Percentiles rank a stretch among this genome's conserved stretches.
These are phyloP conservation scores for Phytophthora rubi DNA, from an alignment of 352 stramenopile species.

Conservation along the genomic window DNA sequence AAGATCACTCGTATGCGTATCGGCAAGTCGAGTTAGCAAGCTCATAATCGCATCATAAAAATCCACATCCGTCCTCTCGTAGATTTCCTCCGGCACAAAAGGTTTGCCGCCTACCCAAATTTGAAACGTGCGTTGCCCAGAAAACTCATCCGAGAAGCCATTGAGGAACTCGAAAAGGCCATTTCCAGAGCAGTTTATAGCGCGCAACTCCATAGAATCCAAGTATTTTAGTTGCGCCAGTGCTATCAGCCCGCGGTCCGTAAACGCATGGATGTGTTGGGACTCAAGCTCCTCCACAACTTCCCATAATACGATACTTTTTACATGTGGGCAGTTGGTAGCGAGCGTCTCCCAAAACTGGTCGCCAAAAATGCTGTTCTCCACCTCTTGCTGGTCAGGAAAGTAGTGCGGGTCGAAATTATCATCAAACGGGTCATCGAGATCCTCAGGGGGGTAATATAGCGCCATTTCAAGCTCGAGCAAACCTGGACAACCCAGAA, in stretches of 20 bases:
- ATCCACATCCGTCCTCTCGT: conserved; percentile 9
- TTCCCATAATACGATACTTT: conserved; percentile 35
- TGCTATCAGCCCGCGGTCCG: conserved; percentile 32
- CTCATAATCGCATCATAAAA: conserved; percentile 41
- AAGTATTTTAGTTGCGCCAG: conserved; percentile 39
- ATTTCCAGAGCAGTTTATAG: conserved; percentile 42
- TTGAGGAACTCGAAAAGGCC: conserved; percentile 50
- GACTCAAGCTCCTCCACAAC: conserved; percentile 36
- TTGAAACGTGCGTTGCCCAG: conserved; percentile 43
- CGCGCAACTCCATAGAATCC: conserved; percentile 38
- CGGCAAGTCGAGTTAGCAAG: conserved; percentile 30
- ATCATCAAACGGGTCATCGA: conserved; percentile 22
- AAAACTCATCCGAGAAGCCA: conserved; percentile 33
- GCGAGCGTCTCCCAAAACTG: conserved; percentile 36
- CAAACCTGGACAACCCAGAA: conserved; percentile 39
- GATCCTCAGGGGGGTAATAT: conserved; percentile 38
- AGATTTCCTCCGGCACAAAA: conserved; percentile 1
- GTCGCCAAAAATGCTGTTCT: conserved; percentile 39
- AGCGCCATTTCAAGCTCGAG: conserved; percentile 36
- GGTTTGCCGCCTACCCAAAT: conserved; percentile 34
- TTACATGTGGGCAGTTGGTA: conserved; percentile 28
- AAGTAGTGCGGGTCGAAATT: conserved; percentile 24
- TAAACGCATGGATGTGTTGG: conserved; percentile 38
- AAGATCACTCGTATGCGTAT: conserved; percentile 9
- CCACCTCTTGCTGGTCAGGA: conserved; percentile 23